Percentiles rank a stretch among this genome's conserved stretches.
phyloP scores from a whole-genome alignment of 2,329 filamentous ascomycete genomes.

The Diaporthe amygdali region DNA sequence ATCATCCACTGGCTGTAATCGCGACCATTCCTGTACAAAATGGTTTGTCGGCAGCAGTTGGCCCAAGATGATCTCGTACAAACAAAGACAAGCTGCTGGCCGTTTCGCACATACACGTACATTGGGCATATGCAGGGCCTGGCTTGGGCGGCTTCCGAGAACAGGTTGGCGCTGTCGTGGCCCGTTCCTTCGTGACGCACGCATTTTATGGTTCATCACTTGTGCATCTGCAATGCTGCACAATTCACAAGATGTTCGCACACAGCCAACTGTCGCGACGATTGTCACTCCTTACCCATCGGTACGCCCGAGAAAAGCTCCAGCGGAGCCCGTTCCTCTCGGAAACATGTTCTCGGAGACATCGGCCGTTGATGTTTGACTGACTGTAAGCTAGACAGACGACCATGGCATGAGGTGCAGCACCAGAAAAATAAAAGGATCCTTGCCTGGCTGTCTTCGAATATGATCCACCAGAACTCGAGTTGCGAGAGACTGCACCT shows the following conservation, averaged over 20 bases:
- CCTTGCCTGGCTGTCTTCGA: background rate
- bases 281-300: background rate
- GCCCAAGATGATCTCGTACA: background rate
- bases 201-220: too few species aligned
- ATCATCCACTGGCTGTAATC: background rate
- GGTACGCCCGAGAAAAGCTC: background rate
- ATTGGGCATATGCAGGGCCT: background rate
- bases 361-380: background rate
- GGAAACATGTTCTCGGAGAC: background rate
- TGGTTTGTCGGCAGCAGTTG: background rate
- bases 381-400: background rate
- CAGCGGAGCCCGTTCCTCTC: background rate
- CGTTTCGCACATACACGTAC: background rate
- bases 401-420: background rate
- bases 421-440: background rate
- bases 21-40: background rate
- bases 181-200: background rate
- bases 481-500: background rate
- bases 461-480: background rate
- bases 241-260: background rate
- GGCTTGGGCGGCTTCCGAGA: background rate
- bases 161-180: background rate
- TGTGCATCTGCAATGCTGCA: background rate
- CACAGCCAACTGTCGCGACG: too few species aligned
- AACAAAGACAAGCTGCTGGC: background rate